Evolutionary conservation across 1,284 basidiomycete species (phyloP), one percentile per base, ranked within the genome.

Genomic region (Stygiomarasmius scandens): DNA sequence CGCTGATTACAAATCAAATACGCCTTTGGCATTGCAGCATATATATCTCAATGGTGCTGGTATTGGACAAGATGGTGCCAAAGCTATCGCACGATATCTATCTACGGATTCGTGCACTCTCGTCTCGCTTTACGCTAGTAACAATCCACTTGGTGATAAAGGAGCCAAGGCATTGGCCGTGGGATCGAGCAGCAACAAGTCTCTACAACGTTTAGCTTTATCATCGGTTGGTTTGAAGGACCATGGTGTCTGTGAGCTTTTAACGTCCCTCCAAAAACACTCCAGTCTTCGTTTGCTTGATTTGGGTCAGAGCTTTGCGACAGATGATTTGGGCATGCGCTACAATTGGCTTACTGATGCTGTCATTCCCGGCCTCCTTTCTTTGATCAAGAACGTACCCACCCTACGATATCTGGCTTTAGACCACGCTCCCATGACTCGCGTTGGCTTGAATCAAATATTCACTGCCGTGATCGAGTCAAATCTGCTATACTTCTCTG

Each of bases 101-200:
- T 56, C 56, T 19, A 49, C 54, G 11, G 58, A 58, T 11, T 24
- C 24, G 3, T 63, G 62, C 54, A 55, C 55, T 34, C 36, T 63
- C 9, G 53, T 59, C 22, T 59, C 54, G 10, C 56, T 65, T 19
- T 63, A 56, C 51, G 43, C 61, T 20, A 56, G 27, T 9, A 49
- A 54, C n/a, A 65, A 65, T 49, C 60, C 62, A 19, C 46, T 65
- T 34, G 63, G 63, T n/a, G 60, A 60, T 52, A 58, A 53, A 1
- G 63, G 58, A 4, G 63, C 57, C 5, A 47, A 53, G 0, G 49
- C 62, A 3, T 22, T 64, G 12, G 60, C 63, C 2, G 48, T 49
- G 2, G 63, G 55, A 1, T 51, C 63, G n/a, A 54, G 53, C 49
- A 2, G 20, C 14, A 64, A 65, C 52, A 49, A 29, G 19, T 53